Evolutionary conservation across 352 stramenopile species (phyloP).

Genomic region (Pythium guiyangense): DNA sequence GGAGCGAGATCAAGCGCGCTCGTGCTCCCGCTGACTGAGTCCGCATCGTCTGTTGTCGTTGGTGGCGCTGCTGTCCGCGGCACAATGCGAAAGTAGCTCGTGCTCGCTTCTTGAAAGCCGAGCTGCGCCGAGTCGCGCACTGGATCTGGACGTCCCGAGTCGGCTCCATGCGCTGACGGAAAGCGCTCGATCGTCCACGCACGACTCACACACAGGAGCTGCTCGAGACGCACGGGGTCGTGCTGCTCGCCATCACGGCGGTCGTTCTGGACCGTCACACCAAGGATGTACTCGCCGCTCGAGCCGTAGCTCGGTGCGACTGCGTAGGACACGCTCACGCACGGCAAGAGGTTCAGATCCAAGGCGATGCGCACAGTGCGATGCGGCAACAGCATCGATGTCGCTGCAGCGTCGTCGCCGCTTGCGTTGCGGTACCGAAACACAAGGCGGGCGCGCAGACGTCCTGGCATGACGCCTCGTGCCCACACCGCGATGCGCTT

Average conservation of each 20-base stretch:
- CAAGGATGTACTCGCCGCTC: conserved; percentile 70
- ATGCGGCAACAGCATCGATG: conserved; percentile 13
- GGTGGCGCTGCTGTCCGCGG: conserved; percentile 1
- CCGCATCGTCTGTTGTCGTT: not conserved
- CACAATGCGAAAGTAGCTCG: conserved; percentile 72
- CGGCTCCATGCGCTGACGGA: not conserved
- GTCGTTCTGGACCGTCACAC: conserved; percentile 59
- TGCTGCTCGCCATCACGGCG: conserved; percentile 23
- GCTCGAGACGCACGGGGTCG: conserved; percentile 39
- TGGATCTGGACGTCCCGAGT: not conserved
- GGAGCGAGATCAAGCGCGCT: conserved; percentile 16
- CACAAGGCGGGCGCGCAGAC: conserved; percentile 44
- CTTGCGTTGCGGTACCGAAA: conserved; percentile 56
- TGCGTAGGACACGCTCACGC: conserved; percentile 56
- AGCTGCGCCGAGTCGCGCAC: conserved; percentile 35
- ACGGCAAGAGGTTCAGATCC: conserved; percentile 53
- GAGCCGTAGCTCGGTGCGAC: conserved; percentile 63
- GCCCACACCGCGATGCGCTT: conserved; percentile 51
- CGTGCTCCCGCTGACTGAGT: not conserved
- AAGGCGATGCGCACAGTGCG: conserved; percentile 54
- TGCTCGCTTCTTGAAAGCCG: conserved; percentile 70
- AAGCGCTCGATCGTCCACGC: conserved; percentile 59
- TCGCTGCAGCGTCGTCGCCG: conserved; percentile 10
- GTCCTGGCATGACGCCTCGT: conserved; percentile 29
- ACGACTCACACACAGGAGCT: conserved; percentile 59